Conservation (phyloP, 108 stramenopile genomes). For the Thalassiosira profunda region DNA sequence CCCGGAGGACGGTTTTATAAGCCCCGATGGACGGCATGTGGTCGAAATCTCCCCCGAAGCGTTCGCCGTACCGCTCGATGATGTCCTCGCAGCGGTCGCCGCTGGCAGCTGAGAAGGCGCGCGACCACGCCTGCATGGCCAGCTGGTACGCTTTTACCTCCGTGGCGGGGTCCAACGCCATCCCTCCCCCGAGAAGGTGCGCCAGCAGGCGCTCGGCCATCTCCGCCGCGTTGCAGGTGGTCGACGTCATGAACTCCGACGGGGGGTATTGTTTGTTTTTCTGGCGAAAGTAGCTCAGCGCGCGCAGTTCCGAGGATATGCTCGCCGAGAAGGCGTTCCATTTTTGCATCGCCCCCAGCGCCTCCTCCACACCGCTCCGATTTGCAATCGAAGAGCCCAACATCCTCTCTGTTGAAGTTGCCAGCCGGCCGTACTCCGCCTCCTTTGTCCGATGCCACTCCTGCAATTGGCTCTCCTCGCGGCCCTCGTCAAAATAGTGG, state of each 20-base stretch:
- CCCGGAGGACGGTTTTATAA: constrained; percentile 47
- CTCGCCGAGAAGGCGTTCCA: constrained; percentile 2
- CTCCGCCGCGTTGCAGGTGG: constrained; percentile 18
- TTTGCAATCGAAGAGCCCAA: no score
- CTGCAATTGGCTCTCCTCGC: no score
- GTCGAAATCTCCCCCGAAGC: constrained; percentile 48
- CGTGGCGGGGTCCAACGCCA: not conserved
- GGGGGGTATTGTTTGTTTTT: constrained; percentile 34
- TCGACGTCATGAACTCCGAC: constrained; percentile 10
- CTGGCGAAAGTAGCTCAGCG: constrained; percentile 23
- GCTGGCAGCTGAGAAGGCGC: constrained; percentile 2
- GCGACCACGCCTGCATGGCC: constrained; percentile 39
- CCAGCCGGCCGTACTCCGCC: no score
- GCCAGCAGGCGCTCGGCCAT: not conserved
- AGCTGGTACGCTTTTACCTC: constrained; percentile 31
- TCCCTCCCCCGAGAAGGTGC: constrained; percentile 1
- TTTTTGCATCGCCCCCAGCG: no score
- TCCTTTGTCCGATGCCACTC: no score
- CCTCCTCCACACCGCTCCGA: no score
- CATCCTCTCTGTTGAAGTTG: no score
- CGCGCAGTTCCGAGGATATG: constrained; percentile 20
- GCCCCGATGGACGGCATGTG: constrained; percentile 20
- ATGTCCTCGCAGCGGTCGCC: constrained; percentile 37
- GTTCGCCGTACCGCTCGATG: constrained; percentile 38
- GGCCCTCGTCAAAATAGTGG: no score